Percentiles rank a stretch among this genome's conserved stretches.
Conservation (phyloP, 306 rosid genomes). For the Pterocarpus santalinus region DNA sequence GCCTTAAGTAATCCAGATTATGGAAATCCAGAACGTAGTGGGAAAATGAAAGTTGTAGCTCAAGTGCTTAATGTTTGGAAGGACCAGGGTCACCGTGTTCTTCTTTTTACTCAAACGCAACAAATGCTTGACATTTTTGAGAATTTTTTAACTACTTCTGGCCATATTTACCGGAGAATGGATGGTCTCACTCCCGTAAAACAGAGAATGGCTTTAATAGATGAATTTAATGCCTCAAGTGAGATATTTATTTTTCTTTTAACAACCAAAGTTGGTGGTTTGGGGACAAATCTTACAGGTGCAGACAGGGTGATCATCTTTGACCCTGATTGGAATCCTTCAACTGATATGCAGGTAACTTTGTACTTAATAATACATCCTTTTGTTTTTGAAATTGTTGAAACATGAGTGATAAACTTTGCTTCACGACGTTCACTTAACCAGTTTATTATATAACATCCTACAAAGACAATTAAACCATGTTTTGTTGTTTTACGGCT, state of each 20-base stretch:
- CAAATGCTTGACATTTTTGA: slow-evolving; percentile 96
- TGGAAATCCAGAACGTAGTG: slow-evolving; percentile 96
- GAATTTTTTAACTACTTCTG: slow-evolving; percentile 64
- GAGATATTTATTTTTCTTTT: slow-evolving; percentile 89
- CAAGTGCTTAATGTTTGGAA: slow-evolving; percentile 97
- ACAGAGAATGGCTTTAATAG: slow-evolving; percentile 97
- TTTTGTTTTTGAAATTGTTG: slow-evolving; percentile 36
- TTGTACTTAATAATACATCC: not conserved
- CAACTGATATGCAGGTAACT: slow-evolving; percentile 91
- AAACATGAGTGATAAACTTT: slow-evolving; percentile 22
- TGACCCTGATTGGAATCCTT: slow-evolving; percentile 98
- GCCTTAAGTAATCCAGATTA: slow-evolving; percentile 80
- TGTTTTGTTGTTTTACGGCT: slow-evolving; percentile 5
- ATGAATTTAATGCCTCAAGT: slow-evolving; percentile 82
- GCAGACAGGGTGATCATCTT: slow-evolving; percentile 94
- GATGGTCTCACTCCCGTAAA: slow-evolving; percentile 91
- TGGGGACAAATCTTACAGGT: slow-evolving; percentile 96
- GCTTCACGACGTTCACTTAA: slow-evolving; percentile 30
- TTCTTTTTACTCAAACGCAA: slow-evolving; percentile 91
- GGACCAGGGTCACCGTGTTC: slow-evolving; percentile 98
- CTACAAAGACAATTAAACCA: not conserved
- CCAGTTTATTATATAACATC: slow-evolving; percentile 27
- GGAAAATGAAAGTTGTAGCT: slow-evolving; percentile 92
- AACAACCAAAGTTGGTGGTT: slow-evolving; percentile 97
- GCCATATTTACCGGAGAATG: slow-evolving; percentile 87